Conservation (phyloP, 768 basidiomycete species). For the Tricholoma terreum region DNA sequence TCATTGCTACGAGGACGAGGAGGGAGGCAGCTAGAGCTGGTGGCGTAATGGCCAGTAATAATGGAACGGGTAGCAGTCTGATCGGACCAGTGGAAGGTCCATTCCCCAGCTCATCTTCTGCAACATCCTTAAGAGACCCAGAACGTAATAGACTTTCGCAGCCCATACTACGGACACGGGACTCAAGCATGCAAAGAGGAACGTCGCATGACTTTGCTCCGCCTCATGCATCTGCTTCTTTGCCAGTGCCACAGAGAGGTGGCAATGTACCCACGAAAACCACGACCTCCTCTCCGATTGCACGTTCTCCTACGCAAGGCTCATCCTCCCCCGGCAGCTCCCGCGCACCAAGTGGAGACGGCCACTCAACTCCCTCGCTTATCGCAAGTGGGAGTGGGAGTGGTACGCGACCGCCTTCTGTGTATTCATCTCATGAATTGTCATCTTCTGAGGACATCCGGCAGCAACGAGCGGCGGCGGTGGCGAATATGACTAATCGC, state of each 20-base stretch:
- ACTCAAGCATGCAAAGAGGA: constrained; percentile 31
- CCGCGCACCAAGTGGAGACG: constrained; percentile 39
- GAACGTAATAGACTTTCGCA: constrained; percentile 37
- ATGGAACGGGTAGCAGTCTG: constrained; percentile 9
- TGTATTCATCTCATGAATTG: constrained; percentile 46
- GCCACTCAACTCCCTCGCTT: constrained; percentile 29
- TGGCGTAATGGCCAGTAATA: constrained; percentile 27
- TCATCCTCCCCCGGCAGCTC: constrained; percentile 50
- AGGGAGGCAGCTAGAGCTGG: constrained; percentile 58
- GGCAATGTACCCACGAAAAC: constrained; percentile 32
- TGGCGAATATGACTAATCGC: constrained; percentile 22
- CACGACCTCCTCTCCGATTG: constrained; percentile 30
- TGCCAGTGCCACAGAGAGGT: constrained; percentile 40
- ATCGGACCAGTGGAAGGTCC: constrained; percentile 24
- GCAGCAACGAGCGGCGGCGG: constrained; percentile 27
- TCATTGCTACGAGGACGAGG: constrained; percentile 57
- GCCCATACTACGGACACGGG: constrained; percentile 22
- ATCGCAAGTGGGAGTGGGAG: constrained; percentile 7
- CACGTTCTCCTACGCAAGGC: constrained; percentile 16
- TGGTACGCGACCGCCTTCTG: constrained; percentile 50
- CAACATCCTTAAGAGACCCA: constrained; percentile 24
- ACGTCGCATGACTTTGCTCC: constrained; percentile 28
- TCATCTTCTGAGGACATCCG: constrained; percentile 57
- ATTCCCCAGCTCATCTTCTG: constrained; percentile 37
- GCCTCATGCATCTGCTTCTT: constrained; percentile 10